Conservation (phyloP, 306 rosid genomes). For the Castanopsis chinensis region DNA sequence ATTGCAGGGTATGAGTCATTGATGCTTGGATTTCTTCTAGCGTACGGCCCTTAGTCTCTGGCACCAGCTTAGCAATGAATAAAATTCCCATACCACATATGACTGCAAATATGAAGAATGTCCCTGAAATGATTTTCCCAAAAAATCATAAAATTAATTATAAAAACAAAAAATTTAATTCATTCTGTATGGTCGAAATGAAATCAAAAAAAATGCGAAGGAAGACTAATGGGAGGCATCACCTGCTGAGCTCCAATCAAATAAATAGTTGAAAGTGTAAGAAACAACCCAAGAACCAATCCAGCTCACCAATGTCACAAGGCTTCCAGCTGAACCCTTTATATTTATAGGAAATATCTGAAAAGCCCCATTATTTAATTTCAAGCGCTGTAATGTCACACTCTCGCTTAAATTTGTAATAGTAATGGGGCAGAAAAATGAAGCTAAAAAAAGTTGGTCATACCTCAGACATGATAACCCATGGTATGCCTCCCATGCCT, state of each 20-base stretch:
- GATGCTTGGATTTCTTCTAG: slow-evolving; percentile 3
- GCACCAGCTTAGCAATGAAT: not conserved
- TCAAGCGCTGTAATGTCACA: not conserved
- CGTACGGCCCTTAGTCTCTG: not conserved
- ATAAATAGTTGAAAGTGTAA: not conserved
- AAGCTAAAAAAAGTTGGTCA: not conserved
- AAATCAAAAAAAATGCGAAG: not conserved
- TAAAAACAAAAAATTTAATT: not conserved
- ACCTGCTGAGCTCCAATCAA: not conserved
- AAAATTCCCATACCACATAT: not conserved
- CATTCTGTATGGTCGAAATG: not conserved
- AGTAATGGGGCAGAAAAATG: not conserved
- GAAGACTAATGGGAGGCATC: not conserved
- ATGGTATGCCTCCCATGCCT: slow-evolving; percentile 9
- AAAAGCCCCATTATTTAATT: not conserved
- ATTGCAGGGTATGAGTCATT: not conserved
- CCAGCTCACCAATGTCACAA: not conserved
- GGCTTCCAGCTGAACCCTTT: not conserved
- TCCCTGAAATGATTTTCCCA: not conserved
- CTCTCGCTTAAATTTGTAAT: not conserved
- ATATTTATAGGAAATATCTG: slow-evolving; percentile 12
- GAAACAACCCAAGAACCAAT: not conserved
- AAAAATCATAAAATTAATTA: not conserved
- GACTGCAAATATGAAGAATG: not conserved
- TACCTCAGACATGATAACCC: slow-evolving; percentile 19